A percentile compares a stretch with the other conserved stretches of the same genome.
phyloP scores from a whole-genome alignment of 768 basidiomycete species.

The Leucogyrophana mollusca region DNA sequence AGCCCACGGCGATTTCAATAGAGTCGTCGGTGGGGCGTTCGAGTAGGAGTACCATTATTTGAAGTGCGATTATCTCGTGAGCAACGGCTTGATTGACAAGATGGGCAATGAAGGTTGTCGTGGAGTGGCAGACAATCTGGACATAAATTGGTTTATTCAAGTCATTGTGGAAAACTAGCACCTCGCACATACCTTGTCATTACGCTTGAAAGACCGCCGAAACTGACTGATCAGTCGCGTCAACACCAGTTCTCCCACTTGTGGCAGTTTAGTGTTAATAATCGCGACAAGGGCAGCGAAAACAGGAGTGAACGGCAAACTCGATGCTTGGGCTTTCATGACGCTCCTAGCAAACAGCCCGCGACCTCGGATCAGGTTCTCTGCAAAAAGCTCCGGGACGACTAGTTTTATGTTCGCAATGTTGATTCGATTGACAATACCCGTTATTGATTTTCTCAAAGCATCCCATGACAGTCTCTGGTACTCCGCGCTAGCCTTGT shows the following conservation, averaged over 20 bases:
- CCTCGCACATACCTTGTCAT: conserved; percentile 80
- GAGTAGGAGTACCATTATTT: conserved; percentile 93
- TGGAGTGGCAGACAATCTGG: conserved; percentile 90
- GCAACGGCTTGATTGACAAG: conserved; percentile 93
- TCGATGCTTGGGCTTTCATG: conserved; percentile 97
- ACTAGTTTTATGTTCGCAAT: conserved; percentile 93
- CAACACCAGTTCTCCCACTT: conserved; percentile 90
- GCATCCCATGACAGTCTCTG: conserved; percentile 98
- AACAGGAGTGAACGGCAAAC: conserved; percentile 96
- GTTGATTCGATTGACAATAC: conserved; percentile 99
- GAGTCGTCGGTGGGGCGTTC: conserved; percentile 96
- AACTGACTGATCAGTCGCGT: conserved; percentile 93
- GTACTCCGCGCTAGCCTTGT: conserved; percentile 86
- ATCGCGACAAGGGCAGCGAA: conserved; percentile 94
- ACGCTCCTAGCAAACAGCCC: conserved; percentile 92
- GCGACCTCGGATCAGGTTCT: conserved; percentile 91
- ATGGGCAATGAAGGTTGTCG: conserved; percentile 88
- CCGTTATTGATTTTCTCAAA: conserved; percentile 93
- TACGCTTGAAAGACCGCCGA: conserved; percentile 90
- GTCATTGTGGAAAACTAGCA: background rate
- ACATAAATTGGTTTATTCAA: conserved; percentile 1
- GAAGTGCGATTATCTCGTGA: conserved; percentile 90
- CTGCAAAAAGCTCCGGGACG: conserved; percentile 86
- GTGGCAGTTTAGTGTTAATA: conserved; percentile 95
- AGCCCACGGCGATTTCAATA: conserved; percentile 97